These are phyloP conservation scores for Sclerotiophoma versabilis DNA, from an alignment of 2,329 filamentous ascomycete species.

Conservation along the genomic window DNA sequence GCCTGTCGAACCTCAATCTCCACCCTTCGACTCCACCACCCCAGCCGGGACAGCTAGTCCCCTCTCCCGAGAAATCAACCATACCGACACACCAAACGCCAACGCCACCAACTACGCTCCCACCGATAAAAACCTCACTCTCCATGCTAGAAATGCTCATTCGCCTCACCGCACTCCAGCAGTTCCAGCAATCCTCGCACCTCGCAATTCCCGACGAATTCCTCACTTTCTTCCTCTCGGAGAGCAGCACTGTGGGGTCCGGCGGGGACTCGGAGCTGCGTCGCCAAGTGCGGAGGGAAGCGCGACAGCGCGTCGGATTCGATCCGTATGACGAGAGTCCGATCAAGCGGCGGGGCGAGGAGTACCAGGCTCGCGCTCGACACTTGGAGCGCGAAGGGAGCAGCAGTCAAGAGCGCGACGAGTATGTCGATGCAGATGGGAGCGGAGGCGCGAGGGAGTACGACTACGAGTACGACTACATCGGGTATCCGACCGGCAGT, in stretches of 20 bases:
- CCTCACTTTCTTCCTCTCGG: slow-evolving; percentile 83
- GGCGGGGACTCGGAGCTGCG: slow-evolving; percentile 68
- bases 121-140: slow-evolving; percentile 68
- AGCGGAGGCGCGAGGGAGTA: background rate
- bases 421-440: no score
- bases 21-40: slow-evolving; percentile 34
- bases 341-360: slow-evolving; percentile 69
- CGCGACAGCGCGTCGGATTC: slow-evolving; percentile 69
- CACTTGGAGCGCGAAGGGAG: slow-evolving; percentile 24
- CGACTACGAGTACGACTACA: slow-evolving; percentile 42
- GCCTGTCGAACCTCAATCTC: slow-evolving; percentile 58
- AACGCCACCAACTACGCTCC: slow-evolving; percentile 43
- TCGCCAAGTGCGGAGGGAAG: slow-evolving; percentile 66
- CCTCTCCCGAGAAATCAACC: slow-evolving; percentile 33
- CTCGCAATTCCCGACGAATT: slow-evolving; percentile 90
- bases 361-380: slow-evolving; percentile 61
- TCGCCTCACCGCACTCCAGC: slow-evolving; percentile 83
- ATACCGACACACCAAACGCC: slow-evolving; percentile 19
- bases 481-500: slow-evolving; percentile 37
- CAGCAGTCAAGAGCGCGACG: background rate
- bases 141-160: slow-evolving; percentile 90
- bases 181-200: slow-evolving; percentile 89
- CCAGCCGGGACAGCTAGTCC: slow-evolving; percentile 23
- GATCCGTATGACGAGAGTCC: slow-evolving; percentile 77
- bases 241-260: slow-evolving; percentile 70